Evolutionary conservation across 2,329 filamentous ascomycete species (phyloP).

Genomic region (Cladosporium sphaerospermum): DNA sequence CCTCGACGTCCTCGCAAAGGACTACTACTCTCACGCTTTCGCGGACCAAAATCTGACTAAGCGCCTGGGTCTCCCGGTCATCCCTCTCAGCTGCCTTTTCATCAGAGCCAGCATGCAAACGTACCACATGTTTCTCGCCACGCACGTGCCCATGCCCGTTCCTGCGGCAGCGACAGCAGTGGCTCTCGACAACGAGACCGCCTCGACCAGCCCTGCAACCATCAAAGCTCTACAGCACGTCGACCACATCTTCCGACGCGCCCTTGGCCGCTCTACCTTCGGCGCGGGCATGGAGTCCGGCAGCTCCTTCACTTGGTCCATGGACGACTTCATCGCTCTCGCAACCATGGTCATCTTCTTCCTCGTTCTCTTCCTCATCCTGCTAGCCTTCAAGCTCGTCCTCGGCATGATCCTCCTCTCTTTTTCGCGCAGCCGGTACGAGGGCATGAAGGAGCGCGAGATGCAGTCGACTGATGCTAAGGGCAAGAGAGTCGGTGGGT

Average conservation of each 20-base stretch:
- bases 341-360: conserved; percentile 82
- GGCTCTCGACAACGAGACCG: conserved; percentile 46
- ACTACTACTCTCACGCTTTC: conserved; percentile 97
- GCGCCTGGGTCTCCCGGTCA: conserved; percentile 80
- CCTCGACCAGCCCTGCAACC: conserved; percentile 59
- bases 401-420: conserved; percentile 81
- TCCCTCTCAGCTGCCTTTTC: conserved; percentile 90
- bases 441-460: conserved; percentile 63
- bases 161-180: conserved; percentile 61
- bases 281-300: conserved; percentile 37
- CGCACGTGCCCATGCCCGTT: conserved; percentile 70
- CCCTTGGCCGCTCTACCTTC: conserved; percentile 68
- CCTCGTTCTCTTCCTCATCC: conserved; percentile 73
- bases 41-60: conserved; percentile 83
- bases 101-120: conserved; percentile 92
- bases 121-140: conserved; percentile 95
- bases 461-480: conserved; percentile 55
- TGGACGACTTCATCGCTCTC: conserved; percentile 68
- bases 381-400: conserved; percentile 68
- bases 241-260: conserved; percentile 69
- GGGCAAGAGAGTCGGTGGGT: conserved; percentile 71
- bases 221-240: conserved; percentile 73
- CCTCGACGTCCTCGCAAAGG: conserved; percentile 89
- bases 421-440: conserved; percentile 73
- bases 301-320: conserved; percentile 46